Evolutionary conservation across 805 yeast genomes (phyloP).

Genomic region (Deakozyma indianensis): DNA sequence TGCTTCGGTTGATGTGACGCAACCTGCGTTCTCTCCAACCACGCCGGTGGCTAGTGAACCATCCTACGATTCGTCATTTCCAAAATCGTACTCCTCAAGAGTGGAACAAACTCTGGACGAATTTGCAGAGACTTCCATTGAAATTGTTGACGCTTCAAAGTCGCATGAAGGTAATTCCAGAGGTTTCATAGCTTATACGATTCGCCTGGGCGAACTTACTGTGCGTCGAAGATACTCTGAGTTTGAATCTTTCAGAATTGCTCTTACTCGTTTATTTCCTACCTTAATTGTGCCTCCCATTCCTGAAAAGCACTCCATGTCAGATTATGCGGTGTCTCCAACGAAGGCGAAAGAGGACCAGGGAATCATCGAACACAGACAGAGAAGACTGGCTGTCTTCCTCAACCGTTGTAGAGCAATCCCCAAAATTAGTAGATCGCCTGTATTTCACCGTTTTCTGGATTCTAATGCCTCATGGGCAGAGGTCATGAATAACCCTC

Average conservation of each 20-base stretch:
- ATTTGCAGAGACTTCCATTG: conserved; percentile 20
- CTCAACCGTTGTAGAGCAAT: conserved; percentile 59
- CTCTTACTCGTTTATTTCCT: conserved; percentile 61
- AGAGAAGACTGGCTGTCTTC: conserved; percentile 61
- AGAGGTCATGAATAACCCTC: conserved; percentile 51
- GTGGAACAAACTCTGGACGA: conserved; percentile 21
- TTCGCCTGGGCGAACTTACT: conserved; percentile 42
- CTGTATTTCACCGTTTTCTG: conserved; percentile 59
- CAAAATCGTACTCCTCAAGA: conserved; percentile 14
- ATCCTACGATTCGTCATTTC: not conserved
- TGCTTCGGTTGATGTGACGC: not conserved
- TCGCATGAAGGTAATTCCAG: conserved; percentile 66
- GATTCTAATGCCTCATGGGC: conserved; percentile 79
- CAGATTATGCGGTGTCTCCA: conserved; percentile 31
- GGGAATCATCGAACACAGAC: conserved; percentile 45
- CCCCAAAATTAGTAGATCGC: conserved; percentile 39
- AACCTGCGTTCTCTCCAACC: not conserved
- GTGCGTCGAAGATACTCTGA: conserved; percentile 85
- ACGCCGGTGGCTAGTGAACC: not conserved
- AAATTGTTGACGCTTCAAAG: conserved; percentile 72
- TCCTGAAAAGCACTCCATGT: conserved; percentile 66
- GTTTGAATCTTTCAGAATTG: conserved; percentile 68
- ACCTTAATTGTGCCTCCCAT: conserved; percentile 82
- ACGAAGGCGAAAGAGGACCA: conserved; percentile 30
- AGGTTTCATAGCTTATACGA: conserved; percentile 73